Conservation (phyloP, 2,329 filamentous ascomycete species). For the Thielaviopsis ethacetica region DNA sequence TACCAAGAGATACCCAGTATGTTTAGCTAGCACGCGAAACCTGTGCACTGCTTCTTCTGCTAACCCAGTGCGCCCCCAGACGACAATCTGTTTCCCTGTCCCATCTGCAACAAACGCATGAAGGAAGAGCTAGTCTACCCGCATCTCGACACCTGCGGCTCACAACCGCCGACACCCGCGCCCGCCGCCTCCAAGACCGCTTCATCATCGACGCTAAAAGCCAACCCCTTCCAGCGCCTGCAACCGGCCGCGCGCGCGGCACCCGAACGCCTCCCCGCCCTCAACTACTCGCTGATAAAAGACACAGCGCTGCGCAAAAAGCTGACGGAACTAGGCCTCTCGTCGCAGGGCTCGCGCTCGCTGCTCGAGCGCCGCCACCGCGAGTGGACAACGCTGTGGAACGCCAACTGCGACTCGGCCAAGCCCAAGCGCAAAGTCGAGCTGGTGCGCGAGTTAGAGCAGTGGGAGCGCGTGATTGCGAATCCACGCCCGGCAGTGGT, state of each 20-base stretch:
- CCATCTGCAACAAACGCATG: conserved; percentile 66
- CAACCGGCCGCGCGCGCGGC: conserved; percentile 17
- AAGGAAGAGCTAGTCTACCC: conserved; percentile 59
- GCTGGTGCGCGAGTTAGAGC: conserved; percentile 60
- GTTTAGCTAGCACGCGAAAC: conserved; percentile 10
- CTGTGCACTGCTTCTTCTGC: not conserved
- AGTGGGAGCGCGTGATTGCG: conserved; percentile 67
- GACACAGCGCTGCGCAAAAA: conserved; percentile 67
- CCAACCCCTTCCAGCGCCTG: conserved; percentile 15
- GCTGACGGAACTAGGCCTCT: conserved; percentile 63
- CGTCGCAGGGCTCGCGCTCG: conserved; percentile 47
- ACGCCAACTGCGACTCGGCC: conserved; percentile 84
- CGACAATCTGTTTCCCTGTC: conserved; percentile 68
- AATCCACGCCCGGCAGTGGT: conserved; percentile 7
- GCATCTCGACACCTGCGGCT: conserved; percentile 57
- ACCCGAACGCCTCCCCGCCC: conserved; percentile 51
- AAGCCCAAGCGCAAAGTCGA: conserved; percentile 53
- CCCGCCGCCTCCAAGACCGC: conserved; percentile 5
- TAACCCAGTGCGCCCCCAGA: conserved; percentile 23
- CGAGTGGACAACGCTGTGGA: conserved; percentile 93
- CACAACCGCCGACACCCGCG: conserved; percentile 18
- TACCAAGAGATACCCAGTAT: conserved; percentile 19
- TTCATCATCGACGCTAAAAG: not conserved
- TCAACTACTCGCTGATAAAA: conserved; percentile 79
- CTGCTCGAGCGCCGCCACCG: conserved; percentile 67